Evolutionary conservation across 176 grass and related monocot genomes (phyloP), one percentile per base, ranked within the genome.

Genomic region (Tillandsia leiboldiana): DNA sequence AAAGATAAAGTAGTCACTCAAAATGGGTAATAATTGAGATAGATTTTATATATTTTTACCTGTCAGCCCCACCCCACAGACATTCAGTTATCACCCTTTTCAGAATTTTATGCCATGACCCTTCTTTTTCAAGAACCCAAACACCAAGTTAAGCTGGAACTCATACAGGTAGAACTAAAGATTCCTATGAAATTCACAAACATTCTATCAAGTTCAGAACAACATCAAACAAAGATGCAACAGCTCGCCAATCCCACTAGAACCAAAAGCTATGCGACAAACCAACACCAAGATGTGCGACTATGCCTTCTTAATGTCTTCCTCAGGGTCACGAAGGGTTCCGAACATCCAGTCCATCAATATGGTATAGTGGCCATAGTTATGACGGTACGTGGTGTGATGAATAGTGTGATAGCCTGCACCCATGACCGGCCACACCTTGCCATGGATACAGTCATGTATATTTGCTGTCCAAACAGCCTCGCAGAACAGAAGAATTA

Each of bases 271-370:
- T 9, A 20, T 17, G 9, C 20, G 6, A 22, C 22, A 20, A 61
- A 61, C 17, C 56, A 61, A 61, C 33, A 42, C 15, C 56, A 61
- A 9, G 12, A 61, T 69, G 52, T 42, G 69, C 50, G 22, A 62
- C 22, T 85, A 84, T n/a, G 67, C 77, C 70, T 90, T 82, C 80
- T 84, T 94, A 51, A 78, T 11, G 0, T 85, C 83, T 42, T 87
- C 81, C 68, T 86, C 87, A 14, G 95, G 95, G 53, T 90, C 87
- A n/a, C 80, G 72, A 68, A 99, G 84, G 8, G 87, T 99, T 56
- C 89, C 84, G 57, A 99, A 99, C 87, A 99, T 77, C 95, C 90
- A 90, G 75, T 99, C 95, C 84, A 99, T 90, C 84, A 82, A 90
- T 65, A 99, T 59, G 26, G 95, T 99, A 73, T 84, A 99, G 75